These are phyloP conservation scores for Metschnikowia chrysomelidarum DNA, from an alignment of 805 yeast genomes.

Conservation along the genomic window DNA sequence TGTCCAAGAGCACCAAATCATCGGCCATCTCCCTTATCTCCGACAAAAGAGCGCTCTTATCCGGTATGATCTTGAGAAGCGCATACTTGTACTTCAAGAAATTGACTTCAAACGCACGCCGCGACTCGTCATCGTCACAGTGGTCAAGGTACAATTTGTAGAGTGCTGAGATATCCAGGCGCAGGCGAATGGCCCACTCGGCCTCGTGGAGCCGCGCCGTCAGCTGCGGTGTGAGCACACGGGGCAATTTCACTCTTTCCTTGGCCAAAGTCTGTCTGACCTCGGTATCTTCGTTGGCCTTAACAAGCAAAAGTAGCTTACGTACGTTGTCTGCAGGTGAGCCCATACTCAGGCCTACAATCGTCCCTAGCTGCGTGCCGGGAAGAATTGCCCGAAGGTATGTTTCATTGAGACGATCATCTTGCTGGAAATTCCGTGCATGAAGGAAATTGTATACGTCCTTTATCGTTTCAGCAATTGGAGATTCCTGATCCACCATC, in stretches of 20 bases:
- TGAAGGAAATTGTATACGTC: constrained; percentile 48
- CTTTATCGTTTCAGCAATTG: constrained; percentile 47
- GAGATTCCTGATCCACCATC: constrained; percentile 41
- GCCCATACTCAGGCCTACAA: constrained; percentile 46
- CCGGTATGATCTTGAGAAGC: constrained; percentile 55
- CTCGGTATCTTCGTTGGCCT: constrained; percentile 38
- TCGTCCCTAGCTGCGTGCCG: constrained; percentile 51
- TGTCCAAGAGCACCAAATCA: constrained; percentile 70
- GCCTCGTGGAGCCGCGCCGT: constrained; percentile 34
- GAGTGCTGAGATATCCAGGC: constrained; percentile 51
- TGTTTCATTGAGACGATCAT: constrained; percentile 38
- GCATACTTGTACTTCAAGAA: constrained; percentile 56
- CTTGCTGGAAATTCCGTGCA: constrained; percentile 27
- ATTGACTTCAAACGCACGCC: constrained; percentile 60
- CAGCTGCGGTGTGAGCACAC: constrained; percentile 41
- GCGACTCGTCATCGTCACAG: constrained; percentile 54
- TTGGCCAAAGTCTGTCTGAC: constrained; percentile 43
- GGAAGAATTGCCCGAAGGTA: constrained; percentile 56
- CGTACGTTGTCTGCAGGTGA: constrained; percentile 45
- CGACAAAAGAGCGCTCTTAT: constrained; percentile 32
- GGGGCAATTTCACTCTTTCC: constrained; percentile 49
- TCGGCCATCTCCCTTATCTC: constrained; percentile 57
- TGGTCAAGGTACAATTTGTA: constrained; percentile 58
- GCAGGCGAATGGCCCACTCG: constrained; percentile 47
- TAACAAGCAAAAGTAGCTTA: constrained; percentile 42